Base-by-base conservation (phyloP, 1,284 basidiomycete genomes). In the Anthracocystis setariae region DNA sequence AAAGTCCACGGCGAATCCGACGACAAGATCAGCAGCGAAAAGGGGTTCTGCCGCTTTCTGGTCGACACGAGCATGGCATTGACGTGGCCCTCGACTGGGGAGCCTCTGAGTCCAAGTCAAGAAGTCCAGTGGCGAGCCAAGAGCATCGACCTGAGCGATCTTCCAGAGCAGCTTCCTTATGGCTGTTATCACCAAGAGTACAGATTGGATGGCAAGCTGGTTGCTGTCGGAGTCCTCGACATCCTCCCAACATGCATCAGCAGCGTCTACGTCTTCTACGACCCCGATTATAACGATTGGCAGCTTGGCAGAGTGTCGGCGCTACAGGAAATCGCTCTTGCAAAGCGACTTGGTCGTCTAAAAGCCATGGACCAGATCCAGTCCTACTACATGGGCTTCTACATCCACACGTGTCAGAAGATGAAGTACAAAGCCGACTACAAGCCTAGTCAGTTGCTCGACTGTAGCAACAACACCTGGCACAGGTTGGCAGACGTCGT, bases 391-490 rank as follows among this genome's bases (percentile, higher is more conserved):
- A 37, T 77, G 47, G 74, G 76, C 35, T 78, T 63, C 50, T 78
- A 76, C 62, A 76, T 78, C 37, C 63, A 73, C 47, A 54, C 49
- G 0, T 98, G 94, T 77, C 88, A 86, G 54, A 99, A 99, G 84
- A 98, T 98, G 96, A 87, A 87, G 61, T 98, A 98, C 85, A 99
- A 99, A 83, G 93, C 90, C 23, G 92, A 95, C 53, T 98, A 94
- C 74, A 82, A 86, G 0, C 95, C 96, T 0, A 94, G 92, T 5
- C 92, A 88, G 78, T 86, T 99, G 8, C 88, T 90, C 13, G 95
- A 99, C 32, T 68, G 64, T 49, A 40, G 37, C 48, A 47, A 24
- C 37, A 55, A 74, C 38, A 47, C 55, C 12, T 74, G 67, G 67
- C 53, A 17, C 8, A n/a, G 25, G 3, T 25, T 62, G 39, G 23